These are phyloP conservation scores for Globisporangium mamillatum DNA, from an alignment of 352 stramenopile species.

Conservation along the genomic window DNA sequence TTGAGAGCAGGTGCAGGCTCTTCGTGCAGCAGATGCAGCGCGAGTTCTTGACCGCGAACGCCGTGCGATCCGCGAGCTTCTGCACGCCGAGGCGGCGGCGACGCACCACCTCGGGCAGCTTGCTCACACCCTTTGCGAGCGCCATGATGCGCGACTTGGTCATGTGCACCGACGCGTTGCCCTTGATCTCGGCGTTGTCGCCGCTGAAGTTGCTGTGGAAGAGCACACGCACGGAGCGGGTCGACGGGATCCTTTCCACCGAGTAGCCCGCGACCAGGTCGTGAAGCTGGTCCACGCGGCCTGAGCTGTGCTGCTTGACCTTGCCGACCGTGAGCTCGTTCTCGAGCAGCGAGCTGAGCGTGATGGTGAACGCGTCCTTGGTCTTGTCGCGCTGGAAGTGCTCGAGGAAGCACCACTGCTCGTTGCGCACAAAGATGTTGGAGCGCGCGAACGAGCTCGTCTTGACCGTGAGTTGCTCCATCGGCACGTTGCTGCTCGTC, in stretches of 20 bases:
- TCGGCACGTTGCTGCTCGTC: slow-evolving; percentile 22
- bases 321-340: slow-evolving; percentile 33
- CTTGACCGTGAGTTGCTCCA: slow-evolving; percentile 31
- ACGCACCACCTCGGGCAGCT: slow-evolving; percentile 46
- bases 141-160: slow-evolving; percentile 35
- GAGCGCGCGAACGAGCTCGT: slow-evolving; percentile 34
- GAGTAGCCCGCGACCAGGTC: slow-evolving; percentile 32
- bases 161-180: slow-evolving; percentile 12
- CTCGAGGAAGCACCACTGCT: slow-evolving; percentile 48
- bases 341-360: slow-evolving; percentile 29
- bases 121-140: slow-evolving; percentile 32
- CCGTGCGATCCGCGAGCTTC: slow-evolving; percentile 41
- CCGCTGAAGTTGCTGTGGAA: slow-evolving; percentile 33
- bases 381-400: slow-evolving; percentile 15
- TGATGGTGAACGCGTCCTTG: slow-evolving; percentile 29
- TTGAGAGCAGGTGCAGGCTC: slow-evolving; percentile 30
- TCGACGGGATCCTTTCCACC: slow-evolving; percentile 33
- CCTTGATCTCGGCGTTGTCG: slow-evolving; percentile 14
- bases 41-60: slow-evolving; percentile 45
- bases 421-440: slow-evolving; percentile 31
- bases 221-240: slow-evolving; percentile 36
- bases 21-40: slow-evolving; percentile 60
- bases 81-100: slow-evolving; percentile 57
- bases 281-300: slow-evolving; percentile 37
- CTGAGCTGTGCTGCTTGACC: slow-evolving; percentile 25